These are phyloP conservation scores for Arabidopsis lyrata DNA, from an alignment of 441 rosid genomes.

Conservation along the genomic window DNA sequence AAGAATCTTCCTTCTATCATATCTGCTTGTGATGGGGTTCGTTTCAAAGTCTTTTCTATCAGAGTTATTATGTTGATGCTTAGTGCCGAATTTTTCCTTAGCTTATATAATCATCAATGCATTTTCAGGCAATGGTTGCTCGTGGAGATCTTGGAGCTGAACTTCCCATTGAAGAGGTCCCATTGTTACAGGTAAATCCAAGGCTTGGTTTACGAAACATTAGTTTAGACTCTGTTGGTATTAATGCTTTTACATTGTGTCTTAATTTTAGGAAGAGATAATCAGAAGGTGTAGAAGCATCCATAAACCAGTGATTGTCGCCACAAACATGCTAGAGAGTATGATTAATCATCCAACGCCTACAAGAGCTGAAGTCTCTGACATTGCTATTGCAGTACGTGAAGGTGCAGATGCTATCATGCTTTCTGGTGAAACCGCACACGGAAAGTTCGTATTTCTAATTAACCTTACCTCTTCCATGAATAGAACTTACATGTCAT, in stretches of 20 bases:
- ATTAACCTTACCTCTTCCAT: neutral
- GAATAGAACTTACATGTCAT: neutral
- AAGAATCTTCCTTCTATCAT: constrained; percentile 89
- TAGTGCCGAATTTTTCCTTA: constrained; percentile 18
- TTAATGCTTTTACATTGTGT: constrained; percentile 17
- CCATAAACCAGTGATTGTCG: constrained; percentile 95
- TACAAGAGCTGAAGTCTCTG: constrained; percentile 99
- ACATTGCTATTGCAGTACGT: constrained; percentile 94
- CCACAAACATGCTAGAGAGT: constrained; percentile 98
- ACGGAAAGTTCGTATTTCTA: constrained; percentile 68
- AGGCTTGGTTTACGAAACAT: neutral
- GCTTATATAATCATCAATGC: constrained; percentile 22
- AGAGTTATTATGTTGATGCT: constrained; percentile 1
- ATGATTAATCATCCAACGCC: constrained; percentile 99
- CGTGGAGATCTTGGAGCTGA: constrained; percentile 99
- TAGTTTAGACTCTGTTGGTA: constrained; percentile 1
- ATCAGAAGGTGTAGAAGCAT: constrained; percentile 84
- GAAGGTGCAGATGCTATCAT: constrained; percentile 97
- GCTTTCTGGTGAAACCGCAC: constrained; percentile 99
- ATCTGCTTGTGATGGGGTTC: constrained; percentile 95
- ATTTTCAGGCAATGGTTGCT: constrained; percentile 93
- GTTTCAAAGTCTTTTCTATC: constrained; percentile 40
- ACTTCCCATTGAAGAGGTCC: constrained; percentile 98
- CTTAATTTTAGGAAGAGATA: constrained; percentile 76
- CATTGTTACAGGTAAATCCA: constrained; percentile 78